Evolutionary conservation across 306 rosid species (phyloP).

Genomic region (Trifolium fragiferum): DNA sequence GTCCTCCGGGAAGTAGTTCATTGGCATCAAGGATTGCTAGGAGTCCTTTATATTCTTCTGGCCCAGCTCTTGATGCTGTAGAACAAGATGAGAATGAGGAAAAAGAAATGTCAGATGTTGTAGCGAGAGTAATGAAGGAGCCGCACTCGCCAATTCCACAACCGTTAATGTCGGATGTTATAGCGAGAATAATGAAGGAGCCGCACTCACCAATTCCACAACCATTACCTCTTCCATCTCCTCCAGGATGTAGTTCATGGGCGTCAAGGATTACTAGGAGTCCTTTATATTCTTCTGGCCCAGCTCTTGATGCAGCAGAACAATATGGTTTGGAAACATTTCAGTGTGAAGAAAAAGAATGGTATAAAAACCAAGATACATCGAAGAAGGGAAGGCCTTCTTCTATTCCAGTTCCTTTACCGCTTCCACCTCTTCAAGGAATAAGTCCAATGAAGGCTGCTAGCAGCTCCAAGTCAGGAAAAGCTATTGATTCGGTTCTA

Average conservation of each 20-base stretch:
- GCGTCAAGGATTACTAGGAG: not conserved
- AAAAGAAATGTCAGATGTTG: slow-evolving; percentile 49
- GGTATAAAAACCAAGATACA: slow-evolving; percentile 50
- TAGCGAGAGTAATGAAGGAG: slow-evolving; percentile 49
- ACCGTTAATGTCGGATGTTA: slow-evolving; percentile 65
- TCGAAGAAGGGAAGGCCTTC: slow-evolving; percentile 47
- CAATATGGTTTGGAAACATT: slow-evolving; percentile 52
- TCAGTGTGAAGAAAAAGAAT: slow-evolving; percentile 64
- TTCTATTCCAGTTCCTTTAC: slow-evolving; percentile 73
- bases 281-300: not conserved
- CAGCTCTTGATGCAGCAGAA: not conserved
- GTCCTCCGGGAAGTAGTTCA: slow-evolving; percentile 42
- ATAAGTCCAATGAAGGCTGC: slow-evolving; percentile 51
- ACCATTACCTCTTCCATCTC: slow-evolving; percentile 90
- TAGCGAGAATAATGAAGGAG: slow-evolving; percentile 49
- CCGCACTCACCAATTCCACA: slow-evolving; percentile 57
- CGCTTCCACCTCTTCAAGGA: slow-evolving; percentile 69
- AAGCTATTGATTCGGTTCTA: slow-evolving; percentile 50
- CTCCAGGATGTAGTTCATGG: slow-evolving; percentile 38
- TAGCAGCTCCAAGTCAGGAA: slow-evolving; percentile 42
- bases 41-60: not conserved
- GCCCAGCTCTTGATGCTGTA: not conserved
- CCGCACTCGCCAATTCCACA: slow-evolving; percentile 57
- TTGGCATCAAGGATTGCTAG: not conserved
- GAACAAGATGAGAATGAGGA: slow-evolving; percentile 57